phyloP scores from a whole-genome alignment of 1,139 yeast genomes.

The Citeromyces siamensis region DNA sequence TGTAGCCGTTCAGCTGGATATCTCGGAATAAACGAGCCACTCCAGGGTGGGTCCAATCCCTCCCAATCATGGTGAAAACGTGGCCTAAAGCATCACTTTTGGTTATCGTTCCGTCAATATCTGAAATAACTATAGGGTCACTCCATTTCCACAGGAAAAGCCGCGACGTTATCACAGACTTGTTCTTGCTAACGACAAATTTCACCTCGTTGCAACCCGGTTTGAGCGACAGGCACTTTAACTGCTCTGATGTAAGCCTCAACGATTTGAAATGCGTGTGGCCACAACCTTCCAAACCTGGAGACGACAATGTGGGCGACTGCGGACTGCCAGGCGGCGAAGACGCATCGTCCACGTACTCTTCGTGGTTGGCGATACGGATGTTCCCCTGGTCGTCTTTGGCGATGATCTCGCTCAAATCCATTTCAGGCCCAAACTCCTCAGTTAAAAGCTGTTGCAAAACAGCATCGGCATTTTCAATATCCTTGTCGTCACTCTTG shows the following conservation, averaged over 20 bases:
- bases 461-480: conserved; percentile 55
- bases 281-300: too few relatives aligned
- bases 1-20: conserved; percentile 78
- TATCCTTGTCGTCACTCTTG: conserved; percentile 71
- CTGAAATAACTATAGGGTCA: conserved; percentile 90
- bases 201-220: conserved; percentile 71
- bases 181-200: conserved; percentile 75
- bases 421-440: conserved; percentile 45
- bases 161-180: conserved; percentile 61
- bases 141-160: conserved; percentile 76
- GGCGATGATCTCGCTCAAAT: conserved; percentile 33
- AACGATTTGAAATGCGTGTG: conserved; percentile 74
- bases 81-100: conserved; percentile 97
- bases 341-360: conserved; percentile 3
- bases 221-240: conserved; percentile 58
- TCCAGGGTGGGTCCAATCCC: conserved; percentile 98
- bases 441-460: conserved; percentile 64
- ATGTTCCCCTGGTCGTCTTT: conserved; percentile 67
- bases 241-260: conserved; percentile 83
- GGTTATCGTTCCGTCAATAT: conserved; percentile 97
- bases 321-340: conserved; percentile 5
- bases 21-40: conserved; percentile 87
- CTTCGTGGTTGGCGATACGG: conserved; percentile 29
- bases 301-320: too few relatives aligned
- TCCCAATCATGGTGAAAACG: conserved; percentile 83